A percentile compares a stretch with the other conserved stretches of the same genome.
Evolutionary conservation across 306 rosid species (phyloP).

Genomic region (Cajanus cajan): DNA sequence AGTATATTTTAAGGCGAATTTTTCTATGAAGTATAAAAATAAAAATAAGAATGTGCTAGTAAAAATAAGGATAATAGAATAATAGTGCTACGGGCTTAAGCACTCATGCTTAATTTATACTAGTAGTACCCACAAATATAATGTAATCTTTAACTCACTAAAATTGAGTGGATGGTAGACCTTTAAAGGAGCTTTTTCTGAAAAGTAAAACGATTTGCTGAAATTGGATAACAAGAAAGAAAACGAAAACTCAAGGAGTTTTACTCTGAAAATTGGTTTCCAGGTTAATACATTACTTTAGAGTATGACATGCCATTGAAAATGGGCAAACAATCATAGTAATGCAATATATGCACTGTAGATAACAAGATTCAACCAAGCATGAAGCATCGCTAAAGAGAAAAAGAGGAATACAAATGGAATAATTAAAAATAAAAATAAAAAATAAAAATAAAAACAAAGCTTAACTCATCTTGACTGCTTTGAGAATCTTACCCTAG

Average conservation of each 20-base stretch:
- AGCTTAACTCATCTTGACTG: not conserved
- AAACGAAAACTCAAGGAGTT: not conserved
- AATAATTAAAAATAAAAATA: not conserved
- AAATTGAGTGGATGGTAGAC: not conserved
- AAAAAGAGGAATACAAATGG: not conserved
- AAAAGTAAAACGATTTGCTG: not conserved
- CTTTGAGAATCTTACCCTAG: slow-evolving; percentile 5
- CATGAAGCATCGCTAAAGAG: not conserved
- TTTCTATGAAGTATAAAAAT: not conserved
- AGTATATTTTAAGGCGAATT: not conserved
- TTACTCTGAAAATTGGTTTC: slow-evolving; percentile 18
- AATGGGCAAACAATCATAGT: not conserved
- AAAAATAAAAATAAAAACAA: slow-evolving; percentile 2
- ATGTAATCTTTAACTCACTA: not conserved
- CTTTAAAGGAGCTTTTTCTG: not conserved
- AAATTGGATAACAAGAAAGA: not conserved
- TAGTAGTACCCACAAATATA: not conserved
- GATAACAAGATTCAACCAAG: slow-evolving; percentile 1
- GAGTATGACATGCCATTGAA: not conserved
- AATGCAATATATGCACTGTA: not conserved
- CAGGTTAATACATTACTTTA: not conserved
- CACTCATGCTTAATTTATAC: not conserved
- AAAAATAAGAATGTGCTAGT: no score
- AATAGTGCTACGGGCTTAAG: no score
- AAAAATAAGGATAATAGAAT: no score